Evolutionary conservation across 805 yeast genomes (phyloP), one percentile per base, ranked within the genome.

Genomic region (Lachancea sp.): DNA sequence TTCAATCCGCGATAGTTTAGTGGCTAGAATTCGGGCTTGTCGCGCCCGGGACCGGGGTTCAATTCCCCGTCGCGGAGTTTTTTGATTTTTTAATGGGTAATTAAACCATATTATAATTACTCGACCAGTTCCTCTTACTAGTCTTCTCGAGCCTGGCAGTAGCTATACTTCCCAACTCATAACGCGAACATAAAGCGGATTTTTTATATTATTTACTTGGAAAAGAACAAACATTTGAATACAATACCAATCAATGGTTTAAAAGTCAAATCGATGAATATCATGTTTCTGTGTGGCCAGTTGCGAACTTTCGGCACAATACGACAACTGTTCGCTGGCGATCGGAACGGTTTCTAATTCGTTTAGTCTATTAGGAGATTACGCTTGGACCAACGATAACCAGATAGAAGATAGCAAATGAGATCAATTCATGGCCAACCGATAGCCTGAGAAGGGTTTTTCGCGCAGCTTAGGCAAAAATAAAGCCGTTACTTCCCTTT

Each of bases 1-100:
- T 29, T 13, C 3, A 7, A 36, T 52, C 54, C 56, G 56, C 50
- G 56, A 52, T 52, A 52, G 56, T 52, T 52, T 52, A 52, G 52
- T 52, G 56, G 56, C 52, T 47, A 52, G 56, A 52, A 52, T 52
- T 52, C 54, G 56, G 50, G 56, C 56, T 52, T 52, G 56, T 52
- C 56, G 56, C 56, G 56, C 52, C 50, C 54, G 54, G 50, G 56
- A 52, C 52, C 56, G 56, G 56, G 56, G 56, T 52, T 52, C 56
- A 48, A 52, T 52, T 52, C 56, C 56, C 56, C 56, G 56, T 52
- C 56, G 56, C 56, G 56, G 56, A 52, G 56, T 18, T 29, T 42
- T 48, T 48, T 50, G 34, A 31, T 31, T 31, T 15, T 15, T n/a
- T n/a, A 13, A 13, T 31, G 36, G 27, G n/a, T 26, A 12, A n/a